Conservation (phyloP, 768 basidiomycete species). For the Tulasnella sp. region DNA sequence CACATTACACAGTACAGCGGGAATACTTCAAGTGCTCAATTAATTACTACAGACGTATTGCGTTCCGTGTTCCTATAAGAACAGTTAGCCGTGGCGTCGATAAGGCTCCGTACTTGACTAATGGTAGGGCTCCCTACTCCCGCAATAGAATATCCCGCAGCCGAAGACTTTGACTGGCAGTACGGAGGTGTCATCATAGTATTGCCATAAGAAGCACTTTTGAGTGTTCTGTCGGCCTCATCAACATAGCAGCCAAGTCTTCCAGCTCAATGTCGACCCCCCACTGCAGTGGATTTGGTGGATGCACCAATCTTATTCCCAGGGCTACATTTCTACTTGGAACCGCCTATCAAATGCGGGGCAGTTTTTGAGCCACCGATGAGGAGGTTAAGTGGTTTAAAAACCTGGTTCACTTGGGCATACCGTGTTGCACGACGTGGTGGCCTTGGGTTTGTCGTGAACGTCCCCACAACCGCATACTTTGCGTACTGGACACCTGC, state of each 20-base stretch:
- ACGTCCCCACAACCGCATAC: slow-evolving; percentile 31
- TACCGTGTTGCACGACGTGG: slow-evolving; percentile 12
- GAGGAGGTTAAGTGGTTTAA: not conserved
- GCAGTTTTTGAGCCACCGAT: not conserved
- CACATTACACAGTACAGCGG: not conserved
- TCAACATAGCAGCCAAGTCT: slow-evolving; percentile 23
- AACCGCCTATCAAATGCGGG: not conserved
- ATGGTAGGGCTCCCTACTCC: not conserved
- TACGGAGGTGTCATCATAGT: not conserved
- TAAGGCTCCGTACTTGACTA: too few relatives aligned
- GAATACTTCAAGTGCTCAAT: not conserved
- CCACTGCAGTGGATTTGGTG: not conserved
- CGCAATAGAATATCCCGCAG: not conserved
- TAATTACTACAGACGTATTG: not conserved
- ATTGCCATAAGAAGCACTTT: not conserved
- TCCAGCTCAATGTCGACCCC: not conserved
- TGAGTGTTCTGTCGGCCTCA: not conserved
- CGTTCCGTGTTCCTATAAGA: not conserved
- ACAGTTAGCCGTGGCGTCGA: too few relatives aligned
- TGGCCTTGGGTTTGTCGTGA: not conserved
- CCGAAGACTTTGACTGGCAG: not conserved
- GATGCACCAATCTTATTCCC: slow-evolving; percentile 1
- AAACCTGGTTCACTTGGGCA: not conserved
- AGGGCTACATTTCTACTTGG: slow-evolving; percentile 11
- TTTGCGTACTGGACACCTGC: slow-evolving; percentile 26